Conservation (phyloP, 2,329 filamentous ascomycete genomes). For the Tolypocladium album region DNA sequence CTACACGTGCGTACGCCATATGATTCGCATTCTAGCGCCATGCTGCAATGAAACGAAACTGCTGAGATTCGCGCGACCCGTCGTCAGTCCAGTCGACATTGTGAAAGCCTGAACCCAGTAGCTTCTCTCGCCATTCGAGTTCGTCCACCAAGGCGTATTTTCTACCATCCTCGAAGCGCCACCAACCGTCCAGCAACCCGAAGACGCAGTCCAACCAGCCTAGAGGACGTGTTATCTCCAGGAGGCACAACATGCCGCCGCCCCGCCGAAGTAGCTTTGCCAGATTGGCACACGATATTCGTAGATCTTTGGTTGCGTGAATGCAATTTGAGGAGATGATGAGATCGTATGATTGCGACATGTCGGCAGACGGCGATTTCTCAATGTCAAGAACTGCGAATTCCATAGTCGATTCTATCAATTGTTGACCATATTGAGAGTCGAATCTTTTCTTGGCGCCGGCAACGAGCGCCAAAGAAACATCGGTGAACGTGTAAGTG, state of each 20-base stretch:
- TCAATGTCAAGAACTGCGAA: constrained; percentile 20
- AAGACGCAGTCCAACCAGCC: constrained; percentile 20
- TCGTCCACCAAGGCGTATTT: constrained; percentile 10
- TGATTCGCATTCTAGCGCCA: background rate
- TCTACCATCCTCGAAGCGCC: constrained; percentile 18
- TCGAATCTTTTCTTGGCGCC: constrained; percentile 14
- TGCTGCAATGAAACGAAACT: constrained; percentile 14
- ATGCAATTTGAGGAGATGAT: constrained; percentile 25
- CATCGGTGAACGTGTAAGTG: constrained; percentile 30
- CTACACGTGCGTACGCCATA: no score
- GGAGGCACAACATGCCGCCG: constrained; percentile 14
- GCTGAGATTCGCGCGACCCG: constrained; percentile 10
- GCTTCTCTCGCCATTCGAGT: constrained; percentile 10
- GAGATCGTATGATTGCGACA: constrained; percentile 14
- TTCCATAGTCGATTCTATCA: constrained; percentile 9
- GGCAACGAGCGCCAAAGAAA: constrained; percentile 22
- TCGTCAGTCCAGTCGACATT: constrained; percentile 15
- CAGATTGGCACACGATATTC: constrained; percentile 10
- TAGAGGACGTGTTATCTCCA: constrained; percentile 17
- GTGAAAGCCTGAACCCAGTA: constrained; percentile 11
- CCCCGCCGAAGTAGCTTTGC: constrained; percentile 13
- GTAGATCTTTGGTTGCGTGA: constrained; percentile 20
- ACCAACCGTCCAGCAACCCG: constrained; percentile 25
- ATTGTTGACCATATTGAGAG: background rate
- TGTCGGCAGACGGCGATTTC: constrained; percentile 6